A percentile compares a stretch with the other conserved stretches of the same genome.
These are phyloP conservation scores for Trichosanthes cucumerina DNA, from an alignment of 306 rosid genomes.

Conservation along the genomic window DNA sequence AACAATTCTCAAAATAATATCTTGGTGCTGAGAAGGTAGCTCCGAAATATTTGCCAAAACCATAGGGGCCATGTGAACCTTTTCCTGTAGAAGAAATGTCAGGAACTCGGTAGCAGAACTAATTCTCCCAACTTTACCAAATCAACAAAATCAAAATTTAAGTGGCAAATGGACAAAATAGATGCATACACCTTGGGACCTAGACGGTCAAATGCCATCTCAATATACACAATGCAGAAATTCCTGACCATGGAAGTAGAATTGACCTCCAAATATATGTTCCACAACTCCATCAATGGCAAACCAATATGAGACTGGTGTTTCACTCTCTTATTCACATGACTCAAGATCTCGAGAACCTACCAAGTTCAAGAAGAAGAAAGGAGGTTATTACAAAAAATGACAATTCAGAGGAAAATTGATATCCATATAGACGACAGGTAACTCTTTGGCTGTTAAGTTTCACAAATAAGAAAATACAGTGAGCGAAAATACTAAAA, in stretches of 20 bases:
- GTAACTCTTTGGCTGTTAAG: neutral
- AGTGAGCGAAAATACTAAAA: neutral
- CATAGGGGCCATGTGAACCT: slow-evolving; percentile 64
- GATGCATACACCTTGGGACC: slow-evolving; percentile 34
- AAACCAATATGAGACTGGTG: slow-evolving; percentile 73
- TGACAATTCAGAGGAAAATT: neutral
- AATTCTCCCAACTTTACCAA: slow-evolving; percentile 10
- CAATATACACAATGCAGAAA: slow-evolving; percentile 84
- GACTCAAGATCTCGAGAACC: slow-evolving; percentile 97
- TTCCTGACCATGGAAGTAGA: slow-evolving; percentile 77
- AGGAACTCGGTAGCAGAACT: slow-evolving; percentile 11
- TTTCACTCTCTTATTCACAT: slow-evolving; percentile 95
- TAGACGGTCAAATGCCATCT: slow-evolving; percentile 92
- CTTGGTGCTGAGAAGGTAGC: slow-evolving; percentile 87
- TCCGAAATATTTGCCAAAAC: slow-evolving; percentile 67
- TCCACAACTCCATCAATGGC: slow-evolving; percentile 76
- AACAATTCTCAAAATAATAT: slow-evolving; percentile 68
- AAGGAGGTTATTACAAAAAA: neutral
- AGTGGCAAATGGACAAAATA: neutral
- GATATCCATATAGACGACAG: neutral
- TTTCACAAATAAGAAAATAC: neutral
- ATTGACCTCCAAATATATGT: slow-evolving; percentile 46
- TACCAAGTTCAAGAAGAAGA: slow-evolving; percentile 21
- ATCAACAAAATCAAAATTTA: neutral
- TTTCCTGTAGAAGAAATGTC: slow-evolving; percentile 41